Evolutionary conservation across 2,329 filamentous ascomycete species (phyloP).

Genomic region (Calonectria honghensis): DNA sequence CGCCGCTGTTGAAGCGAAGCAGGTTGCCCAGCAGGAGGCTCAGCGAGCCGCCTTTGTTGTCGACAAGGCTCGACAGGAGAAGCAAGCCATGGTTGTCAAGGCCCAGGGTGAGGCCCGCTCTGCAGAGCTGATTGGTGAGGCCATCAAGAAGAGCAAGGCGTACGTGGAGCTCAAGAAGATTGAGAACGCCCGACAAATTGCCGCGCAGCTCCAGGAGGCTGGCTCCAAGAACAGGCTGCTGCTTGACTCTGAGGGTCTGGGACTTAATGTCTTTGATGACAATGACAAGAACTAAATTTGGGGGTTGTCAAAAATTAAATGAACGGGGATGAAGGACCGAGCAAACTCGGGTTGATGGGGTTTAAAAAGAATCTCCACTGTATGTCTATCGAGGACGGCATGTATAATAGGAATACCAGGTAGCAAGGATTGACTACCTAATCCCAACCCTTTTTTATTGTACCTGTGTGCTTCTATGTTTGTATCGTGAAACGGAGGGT

Average conservation of each 20-base stretch:
- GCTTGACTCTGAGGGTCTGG: slow-evolving; percentile 92
- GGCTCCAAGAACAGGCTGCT: slow-evolving; percentile 95
- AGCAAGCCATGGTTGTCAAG: slow-evolving; percentile 98
- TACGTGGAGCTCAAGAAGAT: slow-evolving; percentile 99
- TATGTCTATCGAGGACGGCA: slow-evolving; percentile 60
- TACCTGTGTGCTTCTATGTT: neutral
- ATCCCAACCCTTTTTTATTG: slow-evolving; percentile 48
- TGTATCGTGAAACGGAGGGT: neutral
- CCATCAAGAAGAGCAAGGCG: slow-evolving; percentile 99
- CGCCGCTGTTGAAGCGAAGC: slow-evolving; percentile 83
- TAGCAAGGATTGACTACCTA: slow-evolving; percentile 50
- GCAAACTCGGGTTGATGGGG: slow-evolving; percentile 39
- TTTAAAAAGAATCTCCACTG: slow-evolving; percentile 67
- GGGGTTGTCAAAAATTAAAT: slow-evolving; percentile 19
- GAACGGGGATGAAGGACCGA: neutral
- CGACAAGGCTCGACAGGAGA: slow-evolving; percentile 99
- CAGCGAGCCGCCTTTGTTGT: slow-evolving; percentile 98
- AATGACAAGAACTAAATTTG: slow-evolving; percentile 54
- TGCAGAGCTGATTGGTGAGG: slow-evolving; percentile 97
- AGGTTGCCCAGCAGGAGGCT: slow-evolving; percentile 91
- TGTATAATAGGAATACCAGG: slow-evolving; percentile 57
- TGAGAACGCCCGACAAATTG: slow-evolving; percentile 94
- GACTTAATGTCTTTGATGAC: slow-evolving; percentile 86
- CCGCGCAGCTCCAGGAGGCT: slow-evolving; percentile 88
- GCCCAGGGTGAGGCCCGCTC: slow-evolving; percentile 99